Percentiles rank a stretch among this genome's conserved stretches.
Conservation (phyloP, 2,329 filamentous ascomycete species). For the Aspergillus sp. region DNA sequence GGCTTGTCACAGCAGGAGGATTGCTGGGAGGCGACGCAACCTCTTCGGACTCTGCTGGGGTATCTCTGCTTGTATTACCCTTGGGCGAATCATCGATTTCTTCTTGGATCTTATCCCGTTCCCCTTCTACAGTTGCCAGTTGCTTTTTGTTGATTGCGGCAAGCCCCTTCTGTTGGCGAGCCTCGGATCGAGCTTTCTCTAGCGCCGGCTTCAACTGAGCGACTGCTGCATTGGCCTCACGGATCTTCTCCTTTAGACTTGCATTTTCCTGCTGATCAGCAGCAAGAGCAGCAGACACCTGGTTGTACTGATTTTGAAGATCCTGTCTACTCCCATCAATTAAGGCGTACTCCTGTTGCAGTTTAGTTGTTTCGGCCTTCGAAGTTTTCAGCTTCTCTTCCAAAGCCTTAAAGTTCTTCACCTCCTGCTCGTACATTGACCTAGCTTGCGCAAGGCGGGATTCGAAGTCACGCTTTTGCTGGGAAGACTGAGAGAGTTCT, state of each 20-base stretch:
- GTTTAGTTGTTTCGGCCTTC: slow-evolving; percentile 76
- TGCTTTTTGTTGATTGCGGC: slow-evolving; percentile 99
- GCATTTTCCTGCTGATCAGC: slow-evolving; percentile 87
- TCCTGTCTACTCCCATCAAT: slow-evolving; percentile 80
- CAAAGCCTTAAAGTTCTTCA: slow-evolving; percentile 76
- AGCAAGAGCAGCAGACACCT: slow-evolving; percentile 71
- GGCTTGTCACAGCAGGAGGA: slow-evolving; percentile 63
- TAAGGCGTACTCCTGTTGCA: slow-evolving; percentile 80
- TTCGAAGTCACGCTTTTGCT: slow-evolving; percentile 93
- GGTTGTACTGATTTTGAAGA: slow-evolving; percentile 76
- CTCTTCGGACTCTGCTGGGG: slow-evolving; percentile 56
- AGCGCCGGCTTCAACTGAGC: slow-evolving; percentile 82
- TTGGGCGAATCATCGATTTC: slow-evolving; percentile 70
- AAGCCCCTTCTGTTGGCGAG: slow-evolving; percentile 90
- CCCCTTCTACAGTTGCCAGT: slow-evolving; percentile 80
- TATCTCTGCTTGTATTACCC: slow-evolving; percentile 42
- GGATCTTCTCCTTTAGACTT: slow-evolving; percentile 82
- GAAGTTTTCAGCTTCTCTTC: slow-evolving; percentile 79
- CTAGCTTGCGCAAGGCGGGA: slow-evolving; percentile 82
- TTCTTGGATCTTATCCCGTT: slow-evolving; percentile 80
- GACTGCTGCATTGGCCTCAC: slow-evolving; percentile 77
- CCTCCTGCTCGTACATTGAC: slow-evolving; percentile 88
- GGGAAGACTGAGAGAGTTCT: slow-evolving; percentile 75
- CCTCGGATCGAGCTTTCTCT: slow-evolving; percentile 89
- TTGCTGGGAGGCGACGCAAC: slow-evolving; percentile 31